Evolutionary conservation across 306 rosid species (phyloP).

Genomic region (Gastrolobium villosum): DNA sequence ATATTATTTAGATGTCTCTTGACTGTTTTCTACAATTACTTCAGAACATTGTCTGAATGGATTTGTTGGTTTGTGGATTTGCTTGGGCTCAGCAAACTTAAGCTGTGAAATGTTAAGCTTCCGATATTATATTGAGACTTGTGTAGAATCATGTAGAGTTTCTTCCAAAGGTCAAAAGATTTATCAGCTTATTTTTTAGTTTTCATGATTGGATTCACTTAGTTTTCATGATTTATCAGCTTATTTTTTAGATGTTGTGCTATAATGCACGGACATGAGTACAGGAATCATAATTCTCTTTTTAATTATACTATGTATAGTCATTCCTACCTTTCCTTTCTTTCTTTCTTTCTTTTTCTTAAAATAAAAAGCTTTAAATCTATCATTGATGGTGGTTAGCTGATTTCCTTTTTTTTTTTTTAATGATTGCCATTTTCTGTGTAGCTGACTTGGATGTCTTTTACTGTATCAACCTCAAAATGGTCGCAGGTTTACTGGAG

Average conservation of each 20-base stretch:
- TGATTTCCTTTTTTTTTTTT: not conserved
- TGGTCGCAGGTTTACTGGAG: not conserved
- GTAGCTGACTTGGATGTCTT: slow-evolving; percentile 13
- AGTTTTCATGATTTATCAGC: not conserved
- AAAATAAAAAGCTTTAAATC: not conserved
- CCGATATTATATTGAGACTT: not conserved
- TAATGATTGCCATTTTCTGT: not conserved
- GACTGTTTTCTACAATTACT: not conserved
- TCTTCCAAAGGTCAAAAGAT: not conserved
- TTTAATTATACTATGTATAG: not conserved
- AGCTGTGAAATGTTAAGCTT: slow-evolving; percentile 1
- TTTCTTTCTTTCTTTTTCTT: not conserved
- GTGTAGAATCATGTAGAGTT: not conserved
- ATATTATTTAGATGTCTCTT: not conserved
- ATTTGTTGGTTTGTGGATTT: slow-evolving; percentile 19
- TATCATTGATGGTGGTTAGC: not conserved
- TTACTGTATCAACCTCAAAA: not conserved
- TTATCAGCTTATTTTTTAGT: not conserved
- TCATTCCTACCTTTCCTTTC: not conserved
- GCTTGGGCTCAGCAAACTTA: not conserved
- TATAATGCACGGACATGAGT: no score
- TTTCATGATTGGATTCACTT: not conserved
- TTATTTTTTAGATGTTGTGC: not conserved
- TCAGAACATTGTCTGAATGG: slow-evolving; percentile 11
- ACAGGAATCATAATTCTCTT: no score